Base-by-base conservation (phyloP, 345 rosid genomes). In the Citrus glauca region DNA sequence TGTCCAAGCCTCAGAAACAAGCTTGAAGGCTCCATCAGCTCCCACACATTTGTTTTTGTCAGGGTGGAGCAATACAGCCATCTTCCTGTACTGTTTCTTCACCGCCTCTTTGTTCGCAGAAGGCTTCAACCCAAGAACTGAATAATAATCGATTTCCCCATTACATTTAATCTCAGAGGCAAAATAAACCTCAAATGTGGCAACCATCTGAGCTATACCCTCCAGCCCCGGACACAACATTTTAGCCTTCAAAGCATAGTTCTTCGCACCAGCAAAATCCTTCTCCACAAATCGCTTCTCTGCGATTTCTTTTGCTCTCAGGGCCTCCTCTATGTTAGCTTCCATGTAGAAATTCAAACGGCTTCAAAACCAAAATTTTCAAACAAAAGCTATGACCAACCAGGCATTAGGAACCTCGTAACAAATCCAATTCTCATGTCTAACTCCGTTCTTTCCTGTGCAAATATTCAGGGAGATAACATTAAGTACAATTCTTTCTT, bases 11-110 rank as follows among this genome's bases (percentile, higher is more conserved):
- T 96, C 98, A 25, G 97, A 94, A 73, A 94, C 89, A 83, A 96
- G 91, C 82, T 92, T 93, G 83, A 96, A 96, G 0, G 99, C 99
- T 69, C 99, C 98, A 85, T 92, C 97, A 78, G 99, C 98, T 74
- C 99, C 99, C 50, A 94, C 85, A 35, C 92, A 86, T 84, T 92
- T 94, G 90, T 91, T 96, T 87, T 94, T 92, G 78, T 96, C 98
- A 37, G 99, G 97, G 76, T 96, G 99, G 38, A 96, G 97, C 87
- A 92, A 78, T 74, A 91, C 97, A 13, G 97, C 99, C 95, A 93
- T 86, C 85, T 91, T 96, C 89, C 81, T 88, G 74, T 90, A 96
- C 88, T 91, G 98, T 80, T 90, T 96, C 88, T 96, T 96, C 77
- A 91, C 97, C 6, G 97, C 89, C 57, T 90, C 88, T 81, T 85